These are phyloP conservation scores for Colletotrichum cordylinicola DNA, from an alignment of 2,329 filamentous ascomycete species.

Conservation along the genomic window DNA sequence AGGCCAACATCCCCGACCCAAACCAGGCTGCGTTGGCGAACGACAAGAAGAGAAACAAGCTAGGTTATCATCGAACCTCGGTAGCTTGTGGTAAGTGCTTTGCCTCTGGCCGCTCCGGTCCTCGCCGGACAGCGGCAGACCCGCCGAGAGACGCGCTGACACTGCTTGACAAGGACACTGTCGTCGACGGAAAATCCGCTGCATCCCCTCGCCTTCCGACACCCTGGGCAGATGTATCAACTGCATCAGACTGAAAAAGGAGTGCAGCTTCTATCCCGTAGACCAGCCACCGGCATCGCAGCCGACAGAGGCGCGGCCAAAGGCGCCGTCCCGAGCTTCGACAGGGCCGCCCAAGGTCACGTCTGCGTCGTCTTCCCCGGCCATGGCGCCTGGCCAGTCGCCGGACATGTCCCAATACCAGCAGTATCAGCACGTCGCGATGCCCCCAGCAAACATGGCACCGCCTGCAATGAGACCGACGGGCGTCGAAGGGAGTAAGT, in stretches of 20 bases:
- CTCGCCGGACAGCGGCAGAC: background rate
- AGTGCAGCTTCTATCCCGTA: slow-evolving; percentile 91
- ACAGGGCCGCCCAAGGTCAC: slow-evolving; percentile 43
- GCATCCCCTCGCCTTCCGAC: slow-evolving; percentile 78
- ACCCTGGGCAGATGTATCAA: slow-evolving; percentile 82
- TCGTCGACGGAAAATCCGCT: slow-evolving; percentile 91
- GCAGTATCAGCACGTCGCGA: slow-evolving; percentile 47
- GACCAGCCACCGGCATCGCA: slow-evolving; percentile 69
- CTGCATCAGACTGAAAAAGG: slow-evolving; percentile 92
- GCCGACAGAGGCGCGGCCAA: slow-evolving; percentile 47
- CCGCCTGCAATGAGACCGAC: slow-evolving; percentile 46
- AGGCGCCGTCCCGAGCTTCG: slow-evolving; percentile 43
- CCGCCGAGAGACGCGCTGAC: background rate
- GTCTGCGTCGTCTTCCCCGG: slow-evolving; percentile 56
- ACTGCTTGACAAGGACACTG: slow-evolving; percentile 75
- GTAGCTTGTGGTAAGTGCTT: slow-evolving; percentile 87
- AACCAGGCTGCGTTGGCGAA: slow-evolving; percentile 40
- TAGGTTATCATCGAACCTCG: slow-evolving; percentile 94
- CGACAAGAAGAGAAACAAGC: slow-evolving; percentile 78
- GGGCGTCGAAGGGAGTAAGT: slow-evolving; percentile 48
- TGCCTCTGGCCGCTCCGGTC: background rate
- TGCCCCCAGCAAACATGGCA: slow-evolving; percentile 51
- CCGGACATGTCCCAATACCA: slow-evolving; percentile 45
- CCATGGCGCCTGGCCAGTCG: slow-evolving; percentile 46
- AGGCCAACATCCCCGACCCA: slow-evolving; percentile 39